phyloP scores from a whole-genome alignment of 2,329 filamentous ascomycete species.

The Trichoderma breve region DNA sequence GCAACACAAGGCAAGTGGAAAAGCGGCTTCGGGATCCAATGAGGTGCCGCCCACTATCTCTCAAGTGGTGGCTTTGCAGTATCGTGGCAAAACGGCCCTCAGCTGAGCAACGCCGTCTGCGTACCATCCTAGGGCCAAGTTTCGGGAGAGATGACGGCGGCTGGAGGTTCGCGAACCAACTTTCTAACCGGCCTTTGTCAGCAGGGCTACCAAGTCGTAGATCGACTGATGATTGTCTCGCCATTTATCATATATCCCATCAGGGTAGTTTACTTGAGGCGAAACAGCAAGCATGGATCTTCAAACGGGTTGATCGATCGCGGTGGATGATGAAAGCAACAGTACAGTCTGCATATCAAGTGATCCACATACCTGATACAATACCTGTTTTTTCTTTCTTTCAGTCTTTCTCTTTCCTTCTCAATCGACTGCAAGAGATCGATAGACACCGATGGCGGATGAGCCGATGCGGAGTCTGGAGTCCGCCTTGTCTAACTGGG shows the following conservation, averaged over 20 bases:
- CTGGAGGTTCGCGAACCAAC: background rate
- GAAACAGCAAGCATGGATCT: slow-evolving; percentile 14
- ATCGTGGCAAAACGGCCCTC: slow-evolving; percentile 15
- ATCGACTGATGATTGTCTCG: background rate
- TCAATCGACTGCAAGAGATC: background rate
- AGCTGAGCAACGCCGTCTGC: slow-evolving; percentile 18
- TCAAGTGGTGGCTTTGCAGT: slow-evolving; percentile 4
- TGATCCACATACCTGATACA: background rate
- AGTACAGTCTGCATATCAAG: background rate
- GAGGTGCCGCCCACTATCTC: slow-evolving; percentile 2
- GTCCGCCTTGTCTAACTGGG: slow-evolving; percentile 10
- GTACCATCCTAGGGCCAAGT: background rate
- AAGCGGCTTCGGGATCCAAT: slow-evolving; percentile 15
- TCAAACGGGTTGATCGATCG: slow-evolving; percentile 2
- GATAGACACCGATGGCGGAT: background rate
- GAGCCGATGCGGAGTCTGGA: slow-evolving; percentile 2
- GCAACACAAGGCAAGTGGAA: slow-evolving; percentile 8
- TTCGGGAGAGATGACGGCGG: slow-evolving; percentile 2
- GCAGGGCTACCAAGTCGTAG: background rate
- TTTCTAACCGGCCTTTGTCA: background rate
- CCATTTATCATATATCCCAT: background rate
- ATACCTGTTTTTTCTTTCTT: background rate
- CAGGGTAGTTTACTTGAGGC: slow-evolving; percentile 3
- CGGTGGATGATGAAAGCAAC: background rate
- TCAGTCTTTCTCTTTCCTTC: background rate